A percentile compares a stretch with the other conserved stretches of the same genome.
Conservation (phyloP, 495 filamentous ascomycete species). For the Tuber indicum region DNA sequence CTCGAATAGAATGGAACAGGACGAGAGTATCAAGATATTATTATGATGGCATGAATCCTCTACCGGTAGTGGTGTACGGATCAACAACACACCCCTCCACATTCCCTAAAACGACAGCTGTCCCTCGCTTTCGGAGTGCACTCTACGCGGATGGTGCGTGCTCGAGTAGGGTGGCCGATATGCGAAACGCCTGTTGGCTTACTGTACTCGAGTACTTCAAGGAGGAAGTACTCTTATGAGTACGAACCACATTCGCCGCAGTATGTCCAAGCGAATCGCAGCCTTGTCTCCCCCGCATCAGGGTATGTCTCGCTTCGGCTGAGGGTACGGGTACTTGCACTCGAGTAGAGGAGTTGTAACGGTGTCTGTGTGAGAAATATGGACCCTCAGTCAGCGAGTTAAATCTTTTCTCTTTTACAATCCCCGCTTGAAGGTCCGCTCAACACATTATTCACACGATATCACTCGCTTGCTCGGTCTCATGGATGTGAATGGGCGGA, state of each 20-base stretch:
- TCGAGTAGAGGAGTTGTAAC: neutral
- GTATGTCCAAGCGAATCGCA: neutral
- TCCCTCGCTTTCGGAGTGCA: neutral
- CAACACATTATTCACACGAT: neutral
- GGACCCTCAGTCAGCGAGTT: neutral
- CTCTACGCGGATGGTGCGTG: neutral
- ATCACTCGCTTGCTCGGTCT: neutral
- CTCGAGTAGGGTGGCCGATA: neutral
- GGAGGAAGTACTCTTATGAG: neutral
- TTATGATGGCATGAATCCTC: neutral
- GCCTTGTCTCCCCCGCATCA: neutral
- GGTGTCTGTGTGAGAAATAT: neutral
- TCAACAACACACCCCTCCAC: neutral
- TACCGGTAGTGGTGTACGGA: neutral
- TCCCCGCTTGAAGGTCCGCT: neutral
- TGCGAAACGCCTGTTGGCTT: neutral
- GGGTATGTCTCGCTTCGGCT: neutral
- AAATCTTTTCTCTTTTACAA: neutral
- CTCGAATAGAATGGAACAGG: neutral
- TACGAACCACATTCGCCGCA: neutral
- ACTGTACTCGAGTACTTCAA: neutral
- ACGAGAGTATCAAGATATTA: neutral
- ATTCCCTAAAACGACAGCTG: neutral
- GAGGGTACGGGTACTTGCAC: too few relatives aligned
- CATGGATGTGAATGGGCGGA: neutral